These are phyloP conservation scores for Blastobotrys capitulatus DNA, from an alignment of 1,139 yeast genomes.

Conservation along the genomic window DNA sequence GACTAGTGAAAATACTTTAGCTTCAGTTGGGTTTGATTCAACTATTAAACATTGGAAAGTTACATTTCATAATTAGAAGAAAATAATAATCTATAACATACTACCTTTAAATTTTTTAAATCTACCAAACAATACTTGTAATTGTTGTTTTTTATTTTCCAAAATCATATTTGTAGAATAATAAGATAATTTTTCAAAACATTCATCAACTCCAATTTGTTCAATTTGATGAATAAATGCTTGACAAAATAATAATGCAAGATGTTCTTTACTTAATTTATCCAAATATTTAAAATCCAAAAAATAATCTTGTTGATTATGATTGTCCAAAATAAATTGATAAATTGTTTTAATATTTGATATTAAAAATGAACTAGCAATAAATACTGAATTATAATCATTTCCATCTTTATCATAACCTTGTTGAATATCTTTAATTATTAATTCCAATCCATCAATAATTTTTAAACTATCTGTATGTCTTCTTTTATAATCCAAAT, in stretches of 20 bases:
- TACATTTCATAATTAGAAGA: slow-evolving; percentile 13
- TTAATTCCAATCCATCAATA: slow-evolving; percentile 5
- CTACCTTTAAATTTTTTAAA: not conserved
- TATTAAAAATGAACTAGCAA: not conserved
- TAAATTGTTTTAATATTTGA: not conserved
- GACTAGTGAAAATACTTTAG: slow-evolving; percentile 46
- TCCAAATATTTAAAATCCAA: not conserved
- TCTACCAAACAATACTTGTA: not conserved
- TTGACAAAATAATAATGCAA: not conserved
- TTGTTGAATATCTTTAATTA: not conserved
- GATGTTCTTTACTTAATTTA: not conserved
- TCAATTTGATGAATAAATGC: not conserved
- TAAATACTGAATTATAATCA: not conserved
- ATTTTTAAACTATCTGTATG: not conserved
- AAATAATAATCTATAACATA: not conserved
- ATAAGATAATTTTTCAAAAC: not conserved
- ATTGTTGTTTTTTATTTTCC: not conserved
- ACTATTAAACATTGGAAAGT: slow-evolving; percentile 67
- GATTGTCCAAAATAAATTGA: not conserved
- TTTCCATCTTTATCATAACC: not conserved
- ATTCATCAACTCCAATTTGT: not conserved
- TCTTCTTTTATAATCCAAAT: not conserved
- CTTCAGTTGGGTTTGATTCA: slow-evolving; percentile 79
- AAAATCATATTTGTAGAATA: not conserved
- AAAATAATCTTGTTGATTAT: not conserved